Evolutionary conservation across 2,329 filamentous ascomycete species (phyloP), one percentile per base, ranked within the genome.

Genomic region (Chrysoporthe cubensis): DNA sequence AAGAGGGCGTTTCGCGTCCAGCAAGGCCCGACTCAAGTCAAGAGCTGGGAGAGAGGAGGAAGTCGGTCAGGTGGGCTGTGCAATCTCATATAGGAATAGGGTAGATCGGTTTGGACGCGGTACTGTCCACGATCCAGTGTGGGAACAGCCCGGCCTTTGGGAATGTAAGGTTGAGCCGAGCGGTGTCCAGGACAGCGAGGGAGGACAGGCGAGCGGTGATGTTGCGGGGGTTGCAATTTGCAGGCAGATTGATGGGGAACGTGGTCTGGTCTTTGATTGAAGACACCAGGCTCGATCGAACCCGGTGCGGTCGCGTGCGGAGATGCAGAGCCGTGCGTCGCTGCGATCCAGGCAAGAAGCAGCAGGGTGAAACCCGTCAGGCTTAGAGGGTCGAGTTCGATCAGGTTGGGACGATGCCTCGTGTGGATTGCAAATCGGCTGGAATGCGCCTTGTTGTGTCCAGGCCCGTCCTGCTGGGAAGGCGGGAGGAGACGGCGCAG

Each of bases 1-100:
- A 42, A 58, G 66, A 50, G 43, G 57, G 34, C 11, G 16, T 50
- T 69, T 69, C 64, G 59, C 62, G 34, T 69, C 62, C 58, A 69
- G 68, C 64, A 69, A 62, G 67, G 64, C 67, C 67, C 60, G 64
- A 34, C 61, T 64, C 56, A 61, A 62, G 64, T 64, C 34, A 57
- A 37, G 16, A 34, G 63, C 58, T 60, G 66, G 65, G 57, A 26
- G 50, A 52, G 58, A 65, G 50, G 62, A 65, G 57, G 59, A 50
- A 46, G 32, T 56, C 50, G 62, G 62, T 62, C 43, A 34, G 60
- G 65, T 65, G 65, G 68, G 59, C 65, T 67, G 62, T 64, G 68
- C 58, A 65, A 65, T 65, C 42, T 65, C 62, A 65, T 65, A 26
- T 65, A 58, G 44, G 52, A 59, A 59, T 26, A 63, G 48, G 61